Conservation (phyloP, 2,329 filamentous ascomycete genomes). For the Nemania sp. region DNA sequence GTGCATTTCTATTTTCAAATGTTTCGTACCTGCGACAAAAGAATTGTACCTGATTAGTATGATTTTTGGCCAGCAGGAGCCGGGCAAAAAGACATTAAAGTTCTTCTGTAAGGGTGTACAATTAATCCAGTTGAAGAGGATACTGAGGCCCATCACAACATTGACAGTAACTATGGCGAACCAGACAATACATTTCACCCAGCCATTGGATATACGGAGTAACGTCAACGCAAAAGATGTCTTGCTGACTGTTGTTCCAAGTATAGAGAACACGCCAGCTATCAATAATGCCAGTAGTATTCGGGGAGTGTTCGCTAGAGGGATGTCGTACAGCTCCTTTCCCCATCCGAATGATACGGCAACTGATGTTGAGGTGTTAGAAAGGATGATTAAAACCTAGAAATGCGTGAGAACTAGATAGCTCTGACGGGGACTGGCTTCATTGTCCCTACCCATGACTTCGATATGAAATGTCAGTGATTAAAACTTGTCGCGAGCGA, state of each 20-base stretch:
- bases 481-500: background rate
- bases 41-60: conserved; percentile 40
- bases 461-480: background rate
- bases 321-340: conserved; percentile 22
- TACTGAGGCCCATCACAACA: conserved; percentile 33
- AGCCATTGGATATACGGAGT: conserved; percentile 38
- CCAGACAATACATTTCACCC: conserved; percentile 38
- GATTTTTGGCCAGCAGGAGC: conserved; percentile 39
- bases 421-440: background rate
- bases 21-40: conserved; percentile 36
- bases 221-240: conserved; percentile 45
- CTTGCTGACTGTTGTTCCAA: conserved; percentile 42
- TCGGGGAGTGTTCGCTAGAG: conserved; percentile 13
- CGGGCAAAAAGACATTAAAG: conserved; percentile 34
- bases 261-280: conserved; percentile 33
- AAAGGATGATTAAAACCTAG: conserved; percentile 20
- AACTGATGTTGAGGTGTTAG: conserved; percentile 22
- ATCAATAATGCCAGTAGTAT: conserved; percentile 30
- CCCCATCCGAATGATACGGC: conserved; percentile 29
- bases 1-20: background rate
- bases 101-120: conserved; percentile 38
- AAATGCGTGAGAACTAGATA: background rate
- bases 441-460: conserved; percentile 33
- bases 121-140: conserved; percentile 38
- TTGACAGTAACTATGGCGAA: conserved; percentile 41